Conservation (phyloP, 345 rosid genomes). For the Arabis alpina region DNA sequence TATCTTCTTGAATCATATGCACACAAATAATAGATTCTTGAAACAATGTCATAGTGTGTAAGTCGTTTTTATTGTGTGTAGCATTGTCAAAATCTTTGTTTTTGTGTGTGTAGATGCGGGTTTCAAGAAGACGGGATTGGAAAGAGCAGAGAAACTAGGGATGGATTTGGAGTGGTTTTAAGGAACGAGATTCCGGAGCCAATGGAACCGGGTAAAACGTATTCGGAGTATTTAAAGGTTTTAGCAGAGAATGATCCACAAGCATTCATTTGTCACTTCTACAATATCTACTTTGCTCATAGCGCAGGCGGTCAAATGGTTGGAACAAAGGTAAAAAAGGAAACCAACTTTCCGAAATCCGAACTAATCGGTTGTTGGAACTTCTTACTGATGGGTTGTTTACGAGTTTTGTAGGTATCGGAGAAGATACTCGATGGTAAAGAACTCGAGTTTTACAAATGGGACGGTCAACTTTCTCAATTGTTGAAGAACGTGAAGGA, state of each 20-base stretch:
- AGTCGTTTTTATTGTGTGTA: no score
- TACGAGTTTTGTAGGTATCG: constrained; percentile 51
- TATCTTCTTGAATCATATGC: no score
- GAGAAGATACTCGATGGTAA: constrained; percentile 60
- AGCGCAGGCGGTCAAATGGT: constrained; percentile 97
- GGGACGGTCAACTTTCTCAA: constrained; percentile 72
- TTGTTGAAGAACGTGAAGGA: constrained; percentile 69
- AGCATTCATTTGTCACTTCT: constrained; percentile 91
- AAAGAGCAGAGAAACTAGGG: constrained; percentile 69
- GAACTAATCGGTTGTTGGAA: neutral
- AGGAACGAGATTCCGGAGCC: constrained; percentile 66
- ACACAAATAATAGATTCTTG: no score
- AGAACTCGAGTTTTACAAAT: constrained; percentile 76
- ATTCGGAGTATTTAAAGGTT: constrained; percentile 61
- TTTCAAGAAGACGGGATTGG: constrained; percentile 84
- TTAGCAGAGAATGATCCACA: constrained; percentile 81
- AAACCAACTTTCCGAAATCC: neutral
- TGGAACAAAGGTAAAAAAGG: constrained; percentile 75
- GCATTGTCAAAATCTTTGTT: neutral
- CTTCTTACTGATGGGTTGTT: neutral
- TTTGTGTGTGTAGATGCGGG: constrained; percentile 60
- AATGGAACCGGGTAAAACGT: constrained; percentile 63
- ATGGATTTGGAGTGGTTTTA: constrained; percentile 88
- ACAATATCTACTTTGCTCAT: constrained; percentile 88
- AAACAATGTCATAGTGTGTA: no score